Evolutionary conservation across 2,329 filamentous ascomycete species (phyloP).

Genomic region (Cordyceps fumosorosea): DNA sequence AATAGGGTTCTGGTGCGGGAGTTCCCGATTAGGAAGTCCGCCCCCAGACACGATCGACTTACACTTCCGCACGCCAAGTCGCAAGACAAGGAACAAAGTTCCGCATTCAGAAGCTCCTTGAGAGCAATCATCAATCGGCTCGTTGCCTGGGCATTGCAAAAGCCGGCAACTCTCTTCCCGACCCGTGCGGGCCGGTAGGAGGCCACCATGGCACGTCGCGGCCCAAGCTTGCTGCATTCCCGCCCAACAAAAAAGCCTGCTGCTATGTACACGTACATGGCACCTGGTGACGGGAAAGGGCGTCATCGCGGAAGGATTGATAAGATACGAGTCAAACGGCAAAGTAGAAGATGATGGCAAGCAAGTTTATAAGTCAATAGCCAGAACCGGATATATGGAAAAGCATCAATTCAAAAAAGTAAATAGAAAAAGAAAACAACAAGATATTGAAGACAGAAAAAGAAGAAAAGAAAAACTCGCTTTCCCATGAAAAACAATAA

Average conservation of each 20-base stretch:
- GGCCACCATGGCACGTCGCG: conserved; percentile 35
- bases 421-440: not conserved
- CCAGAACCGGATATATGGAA: not conserved
- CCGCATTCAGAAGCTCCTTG: not conserved
- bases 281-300: too few species aligned
- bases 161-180: too few species aligned
- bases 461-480: not conserved
- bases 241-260: conserved; percentile 36
- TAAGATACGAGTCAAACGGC: conserved; percentile 15
- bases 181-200: too few species aligned
- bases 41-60: conserved; percentile 3
- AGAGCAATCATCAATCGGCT: not conserved
- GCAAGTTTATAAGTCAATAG: not conserved
- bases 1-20: conserved; percentile 17
- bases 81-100: not conserved
- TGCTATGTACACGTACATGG: too few species aligned
- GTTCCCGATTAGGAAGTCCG: conserved; percentile 27
- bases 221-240: conserved; percentile 43
- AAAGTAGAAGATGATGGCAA: not conserved
- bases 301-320: conserved; percentile 33
- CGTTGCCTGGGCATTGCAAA: too few species aligned
- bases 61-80: not conserved
- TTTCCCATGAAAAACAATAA: conserved; percentile 1
- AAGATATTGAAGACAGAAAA: not conserved
- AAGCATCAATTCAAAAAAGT: conserved; percentile 4